Evolutionary conservation across 1,139 yeast species (phyloP).

Genomic region (Candida sanyaensis): DNA sequence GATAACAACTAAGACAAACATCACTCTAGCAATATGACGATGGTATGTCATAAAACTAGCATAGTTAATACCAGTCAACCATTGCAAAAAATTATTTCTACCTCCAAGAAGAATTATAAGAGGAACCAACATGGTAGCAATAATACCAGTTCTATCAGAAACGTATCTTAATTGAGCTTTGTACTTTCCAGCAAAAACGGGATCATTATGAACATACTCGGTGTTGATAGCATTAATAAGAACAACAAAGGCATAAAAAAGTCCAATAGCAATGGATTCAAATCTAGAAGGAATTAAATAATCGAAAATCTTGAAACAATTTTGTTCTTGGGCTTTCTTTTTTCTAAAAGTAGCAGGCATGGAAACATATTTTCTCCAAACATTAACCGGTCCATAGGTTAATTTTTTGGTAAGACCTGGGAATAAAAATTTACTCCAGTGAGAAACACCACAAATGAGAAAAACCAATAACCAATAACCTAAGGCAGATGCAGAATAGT

Average conservation of each 20-base stretch:
- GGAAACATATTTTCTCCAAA: conserved; percentile 29
- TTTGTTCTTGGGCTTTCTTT: conserved; percentile 25
- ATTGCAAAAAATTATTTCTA: conserved; percentile 42
- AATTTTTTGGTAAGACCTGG: conserved; percentile 25
- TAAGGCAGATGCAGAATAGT: conserved; percentile 48
- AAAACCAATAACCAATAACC: conserved; percentile 53
- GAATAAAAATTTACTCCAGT: conserved; percentile 38
- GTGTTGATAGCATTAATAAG: conserved; percentile 32
- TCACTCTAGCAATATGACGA: conserved; percentile 39
- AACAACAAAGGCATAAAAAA: conserved; percentile 46
- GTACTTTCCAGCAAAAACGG: conserved; percentile 20
- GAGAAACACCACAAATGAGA: conserved; percentile 38
- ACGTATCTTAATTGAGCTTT: conserved; percentile 26
- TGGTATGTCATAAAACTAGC: conserved; percentile 38
- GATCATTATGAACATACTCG: conserved; percentile 23
- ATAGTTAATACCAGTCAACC: conserved; percentile 40
- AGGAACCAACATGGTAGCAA: conserved; percentile 31
- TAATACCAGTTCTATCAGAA: conserved; percentile 36
- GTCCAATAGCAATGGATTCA: conserved; percentile 20
- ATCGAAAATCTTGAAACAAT: conserved; percentile 21
- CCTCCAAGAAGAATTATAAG: conserved; percentile 42
- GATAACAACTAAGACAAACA: conserved; percentile 26
- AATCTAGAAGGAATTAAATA: conserved; percentile 30
- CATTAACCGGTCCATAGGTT: conserved; percentile 25
- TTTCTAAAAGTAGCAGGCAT: conserved; percentile 31